phyloP scores from a whole-genome alignment of 768 basidiomycete genomes.

The Psilocybe subaeruginosa region DNA sequence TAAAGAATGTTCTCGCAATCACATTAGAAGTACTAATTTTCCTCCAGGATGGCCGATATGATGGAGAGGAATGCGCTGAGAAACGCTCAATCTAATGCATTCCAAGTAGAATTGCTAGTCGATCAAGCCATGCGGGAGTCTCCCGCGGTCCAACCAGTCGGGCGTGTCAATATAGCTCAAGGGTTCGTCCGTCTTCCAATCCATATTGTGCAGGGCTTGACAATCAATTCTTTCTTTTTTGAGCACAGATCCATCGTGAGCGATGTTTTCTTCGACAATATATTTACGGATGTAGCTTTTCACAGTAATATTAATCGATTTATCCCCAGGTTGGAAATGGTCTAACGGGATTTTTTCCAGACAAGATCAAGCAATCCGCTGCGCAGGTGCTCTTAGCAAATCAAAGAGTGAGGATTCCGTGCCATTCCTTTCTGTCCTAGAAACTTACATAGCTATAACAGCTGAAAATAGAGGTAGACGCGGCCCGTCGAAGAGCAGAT shows the following conservation, averaged over 20 bases:
- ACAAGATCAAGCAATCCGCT: conserved; percentile 39
- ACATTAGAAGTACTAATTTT: not conserved
- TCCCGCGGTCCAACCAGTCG: conserved; percentile 39
- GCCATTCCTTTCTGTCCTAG: not conserved
- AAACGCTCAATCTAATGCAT: conserved; percentile 36
- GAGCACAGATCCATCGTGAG: conserved; percentile 35
- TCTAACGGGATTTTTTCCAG: conserved; percentile 25
- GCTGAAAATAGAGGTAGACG: conserved; percentile 35
- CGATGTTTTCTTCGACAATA: conserved; percentile 46
- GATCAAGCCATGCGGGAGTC: conserved; percentile 41
- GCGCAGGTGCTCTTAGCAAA: conserved; percentile 38
- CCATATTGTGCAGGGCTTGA: not conserved
- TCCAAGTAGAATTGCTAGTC: conserved; percentile 35
- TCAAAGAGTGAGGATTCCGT: conserved; percentile 28
- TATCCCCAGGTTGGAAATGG: not conserved
- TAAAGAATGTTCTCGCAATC: not conserved
- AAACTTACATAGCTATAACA: conserved; percentile 13
- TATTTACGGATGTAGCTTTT: conserved; percentile 45
- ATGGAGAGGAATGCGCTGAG: conserved; percentile 45
- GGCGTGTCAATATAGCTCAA: conserved; percentile 38
- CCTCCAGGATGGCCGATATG: conserved; percentile 37
- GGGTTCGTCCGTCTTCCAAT: conserved; percentile 29
- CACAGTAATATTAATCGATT: conserved; percentile 32
- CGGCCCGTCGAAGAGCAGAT: conserved; percentile 32
- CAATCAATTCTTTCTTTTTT: not conserved